A percentile compares a stretch with the other conserved stretches of the same genome.
phyloP scores from a whole-genome alignment of 306 rosid genomes.

The Astragalus glycyphyllos region DNA sequence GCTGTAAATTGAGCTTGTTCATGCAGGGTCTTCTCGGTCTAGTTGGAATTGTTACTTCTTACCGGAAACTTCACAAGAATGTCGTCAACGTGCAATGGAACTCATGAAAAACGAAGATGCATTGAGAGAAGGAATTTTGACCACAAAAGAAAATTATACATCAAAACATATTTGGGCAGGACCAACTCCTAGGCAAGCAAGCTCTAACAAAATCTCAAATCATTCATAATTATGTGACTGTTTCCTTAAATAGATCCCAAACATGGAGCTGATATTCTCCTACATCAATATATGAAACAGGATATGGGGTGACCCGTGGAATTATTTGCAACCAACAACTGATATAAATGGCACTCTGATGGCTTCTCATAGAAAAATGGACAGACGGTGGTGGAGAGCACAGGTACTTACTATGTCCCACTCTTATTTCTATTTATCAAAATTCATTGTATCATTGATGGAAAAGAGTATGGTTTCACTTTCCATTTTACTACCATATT shows the following conservation, averaged over 20 bases:
- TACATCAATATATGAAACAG: constrained; percentile 53
- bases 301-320: constrained; percentile 90
- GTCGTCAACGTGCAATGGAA: constrained; percentile 70
- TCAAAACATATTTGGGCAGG: constrained; percentile 87
- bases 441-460: not conserved
- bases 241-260: constrained; percentile 29
- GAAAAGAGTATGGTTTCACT: not conserved
- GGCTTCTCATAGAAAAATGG: constrained; percentile 86
- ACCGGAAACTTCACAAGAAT: constrained; percentile 86
- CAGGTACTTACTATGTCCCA: constrained; percentile 56
- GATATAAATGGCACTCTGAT: constrained; percentile 86
- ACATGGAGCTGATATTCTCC: not conserved
- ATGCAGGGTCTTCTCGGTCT: constrained; percentile 66
- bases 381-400: constrained; percentile 94
- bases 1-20: constrained; percentile 1
- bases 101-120: constrained; percentile 72
- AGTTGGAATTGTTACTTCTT: constrained; percentile 96
- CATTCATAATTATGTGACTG: constrained; percentile 19
- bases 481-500: not conserved
- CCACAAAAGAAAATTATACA: constrained; percentile 71
- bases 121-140: constrained; percentile 65
- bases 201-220: constrained; percentile 34
- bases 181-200: constrained; percentile 82
- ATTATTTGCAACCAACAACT: constrained; percentile 86
- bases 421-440: not conserved